These are phyloP conservation scores for Chlamydomonas schloesseri DNA, from an alignment of 139 green algal species.

Conservation along the genomic window DNA sequence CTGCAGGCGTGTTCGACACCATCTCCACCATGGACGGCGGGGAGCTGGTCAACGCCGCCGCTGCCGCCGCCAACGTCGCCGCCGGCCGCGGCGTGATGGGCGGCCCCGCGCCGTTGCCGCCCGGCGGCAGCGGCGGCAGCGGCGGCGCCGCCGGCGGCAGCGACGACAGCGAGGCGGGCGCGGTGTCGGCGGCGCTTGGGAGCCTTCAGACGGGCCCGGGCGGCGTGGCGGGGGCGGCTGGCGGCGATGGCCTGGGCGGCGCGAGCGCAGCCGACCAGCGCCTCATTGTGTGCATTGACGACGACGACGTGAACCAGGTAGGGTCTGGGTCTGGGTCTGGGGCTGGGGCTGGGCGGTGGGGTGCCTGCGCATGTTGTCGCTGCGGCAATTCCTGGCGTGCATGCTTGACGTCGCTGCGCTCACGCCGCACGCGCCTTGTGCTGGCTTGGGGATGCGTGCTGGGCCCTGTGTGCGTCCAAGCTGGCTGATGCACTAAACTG, in stretches of 20 bases:
- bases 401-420: too few species aligned
- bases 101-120: neutral
- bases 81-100: neutral
- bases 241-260: neutral
- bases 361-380: too few species aligned
- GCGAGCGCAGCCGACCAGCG: neutral
- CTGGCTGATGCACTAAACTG: too few species aligned
- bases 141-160: neutral
- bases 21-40: too few species aligned
- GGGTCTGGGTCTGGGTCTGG: too few species aligned
- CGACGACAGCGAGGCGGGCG: neutral
- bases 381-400: too few species aligned
- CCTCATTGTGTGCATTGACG: slow-evolving; percentile 58
- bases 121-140: neutral
- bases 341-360: too few species aligned
- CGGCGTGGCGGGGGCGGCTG: neutral
- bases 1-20: too few species aligned
- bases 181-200: neutral
- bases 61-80: neutral
- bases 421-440: too few species aligned
- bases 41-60: too few species aligned
- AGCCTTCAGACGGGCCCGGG: neutral
- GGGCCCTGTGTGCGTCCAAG: too few species aligned
- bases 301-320: slow-evolving; percentile 63
- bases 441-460: too few species aligned